These are phyloP conservation scores for Hansenula anomala DNA, from an alignment of 1,139 yeast species.

Conservation along the genomic window DNA sequence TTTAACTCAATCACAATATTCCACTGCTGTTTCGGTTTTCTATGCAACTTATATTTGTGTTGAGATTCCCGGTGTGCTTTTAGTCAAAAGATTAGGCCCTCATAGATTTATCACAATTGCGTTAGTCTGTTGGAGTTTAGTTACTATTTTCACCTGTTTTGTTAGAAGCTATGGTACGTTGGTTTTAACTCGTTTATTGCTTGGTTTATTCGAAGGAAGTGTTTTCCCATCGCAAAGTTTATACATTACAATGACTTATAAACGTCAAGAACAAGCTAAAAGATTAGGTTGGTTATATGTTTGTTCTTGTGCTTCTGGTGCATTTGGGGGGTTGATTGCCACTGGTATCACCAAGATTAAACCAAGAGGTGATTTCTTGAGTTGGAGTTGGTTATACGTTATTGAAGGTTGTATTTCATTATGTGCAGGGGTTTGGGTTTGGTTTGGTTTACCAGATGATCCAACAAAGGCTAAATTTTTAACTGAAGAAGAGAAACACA, in stretches of 20 bases:
- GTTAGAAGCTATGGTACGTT: constrained; percentile 33
- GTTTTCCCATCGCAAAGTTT: constrained; percentile 27
- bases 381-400: constrained; percentile 35
- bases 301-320: constrained; percentile 28
- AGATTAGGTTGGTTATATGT: constrained; percentile 34
- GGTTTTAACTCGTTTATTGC: constrained; percentile 27
- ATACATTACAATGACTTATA: constrained; percentile 29
- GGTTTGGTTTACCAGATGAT: constrained; percentile 35
- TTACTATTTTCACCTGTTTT: constrained; percentile 38
- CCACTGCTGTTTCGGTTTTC: constrained; percentile 37
- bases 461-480: constrained; percentile 39
- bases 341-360: constrained; percentile 33
- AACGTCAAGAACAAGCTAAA: constrained; percentile 29
- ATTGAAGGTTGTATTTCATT: constrained; percentile 35
- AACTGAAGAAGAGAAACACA: constrained; percentile 32
- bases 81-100: constrained; percentile 33
- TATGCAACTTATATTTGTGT: constrained; percentile 36
- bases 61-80: constrained; percentile 3
- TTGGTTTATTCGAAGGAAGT: constrained; percentile 51
- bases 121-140: constrained; percentile 40
- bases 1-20: constrained; percentile 35
- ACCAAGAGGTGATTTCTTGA: constrained; percentile 26
- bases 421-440: constrained; percentile 25
- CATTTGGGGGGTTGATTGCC: constrained; percentile 38
- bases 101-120: constrained; percentile 31